Base-by-base conservation (phyloP, 1,284 basidiomycete genomes). In the Phlebopus sp. region DNA sequence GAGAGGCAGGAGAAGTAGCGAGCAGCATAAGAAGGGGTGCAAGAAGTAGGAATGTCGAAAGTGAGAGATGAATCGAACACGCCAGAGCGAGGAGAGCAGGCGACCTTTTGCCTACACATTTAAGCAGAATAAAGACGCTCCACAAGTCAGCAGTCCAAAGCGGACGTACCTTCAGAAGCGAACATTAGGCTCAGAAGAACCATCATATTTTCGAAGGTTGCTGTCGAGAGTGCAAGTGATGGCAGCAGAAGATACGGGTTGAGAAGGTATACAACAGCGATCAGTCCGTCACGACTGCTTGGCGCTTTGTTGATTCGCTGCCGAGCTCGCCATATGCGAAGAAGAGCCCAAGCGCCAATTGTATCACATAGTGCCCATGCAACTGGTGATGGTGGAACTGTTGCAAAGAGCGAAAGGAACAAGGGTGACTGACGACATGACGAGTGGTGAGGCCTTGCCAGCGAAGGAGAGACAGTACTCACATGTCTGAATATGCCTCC, bases 191-290 rank as follows among this genome's bases (percentile, higher is more conserved):
- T 66, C 1, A 86, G 61, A 1, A 96, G 71, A 25, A 83, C 67
- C 4, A 90, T 67, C 0, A 81, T 73, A 59, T 89, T 93, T 61
- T 94, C 90, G 15, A 97, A 70, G 0, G 82, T 78, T 0, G 90
- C 85, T 0, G 90, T 90, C 0, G 93, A 95, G 7, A 84, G 70
- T 0, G 92, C 87, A 2, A 94, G 69, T 32, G 84, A 87, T 0
- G 92, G 82, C 1, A 92, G 72, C 40, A 95, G 66, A 5, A 90
- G 71, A 64, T 96, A 95, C 4, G 95, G 95, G 57, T 97, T 97
- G 51, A 96, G 69, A 3, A 97, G 78, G 68, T 88, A 94, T 34
- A 78, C 63, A 18, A 79, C 75, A 25, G 77, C 81, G 36, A 92
- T 70, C 37, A 86, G 64, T 11, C 63, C 65, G 56, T 86, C 81